Evolutionary conservation across 2,329 filamentous ascomycete species (phyloP).

Genomic region (Tolypocladium cylindrosporum): DNA sequence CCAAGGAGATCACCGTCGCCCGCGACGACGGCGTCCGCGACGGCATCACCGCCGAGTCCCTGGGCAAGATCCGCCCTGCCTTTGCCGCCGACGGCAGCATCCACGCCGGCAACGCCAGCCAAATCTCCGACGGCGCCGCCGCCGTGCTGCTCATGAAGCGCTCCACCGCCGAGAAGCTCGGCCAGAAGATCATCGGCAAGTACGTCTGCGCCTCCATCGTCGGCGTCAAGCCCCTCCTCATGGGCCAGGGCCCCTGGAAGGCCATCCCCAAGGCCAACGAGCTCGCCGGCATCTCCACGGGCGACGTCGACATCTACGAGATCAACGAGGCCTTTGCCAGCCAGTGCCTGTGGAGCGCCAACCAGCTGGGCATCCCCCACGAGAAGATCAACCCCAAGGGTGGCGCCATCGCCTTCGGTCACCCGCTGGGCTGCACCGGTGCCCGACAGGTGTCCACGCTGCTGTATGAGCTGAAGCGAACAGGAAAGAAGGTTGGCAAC

Average conservation of each 20-base stretch:
- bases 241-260: constrained; percentile 93
- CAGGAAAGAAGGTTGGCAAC: constrained; percentile 74
- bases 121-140: constrained; percentile 92
- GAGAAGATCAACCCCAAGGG: constrained; percentile 97
- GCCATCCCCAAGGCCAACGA: constrained; percentile 87
- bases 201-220: constrained; percentile 78
- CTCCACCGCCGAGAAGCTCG: constrained; percentile 76
- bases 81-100: constrained; percentile 89
- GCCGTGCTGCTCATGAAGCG: constrained; percentile 95
- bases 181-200: constrained; percentile 85
- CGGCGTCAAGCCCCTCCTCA: constrained; percentile 84
- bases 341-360: constrained; percentile 88
- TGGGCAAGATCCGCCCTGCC: constrained; percentile 83
- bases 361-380: constrained; percentile 70
- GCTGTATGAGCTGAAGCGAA: constrained; percentile 80
- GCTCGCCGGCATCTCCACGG: constrained; percentile 74
- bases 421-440: constrained; percentile 90
- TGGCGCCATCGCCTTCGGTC: constrained; percentile 90
- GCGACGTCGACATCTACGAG: constrained; percentile 95
- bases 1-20: constrained; percentile 70
- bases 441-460: constrained; percentile 88
- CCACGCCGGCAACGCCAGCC: constrained; percentile 91
- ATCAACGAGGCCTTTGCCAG: constrained; percentile 98
- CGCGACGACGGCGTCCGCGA: constrained; percentile 81
- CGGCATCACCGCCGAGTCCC: constrained; percentile 76